Conservation (phyloP, 805 yeast genomes). For the Hanseniaspora jakobsenii region DNA sequence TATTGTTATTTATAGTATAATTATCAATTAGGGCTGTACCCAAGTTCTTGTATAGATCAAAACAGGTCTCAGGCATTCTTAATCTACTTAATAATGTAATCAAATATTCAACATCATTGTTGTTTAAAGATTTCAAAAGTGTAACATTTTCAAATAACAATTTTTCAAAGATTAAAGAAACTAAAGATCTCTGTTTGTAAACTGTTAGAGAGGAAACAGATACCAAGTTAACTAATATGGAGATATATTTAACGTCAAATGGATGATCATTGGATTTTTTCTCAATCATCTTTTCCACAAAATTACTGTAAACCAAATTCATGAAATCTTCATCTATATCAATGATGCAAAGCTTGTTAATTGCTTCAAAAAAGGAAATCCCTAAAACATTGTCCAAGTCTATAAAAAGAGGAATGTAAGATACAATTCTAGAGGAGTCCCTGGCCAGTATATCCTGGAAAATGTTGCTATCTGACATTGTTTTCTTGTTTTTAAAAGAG, state of each 20-base stretch:
- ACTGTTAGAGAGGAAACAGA: not conserved
- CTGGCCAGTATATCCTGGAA: slow-evolving; percentile 5
- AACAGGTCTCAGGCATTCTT: slow-evolving; percentile 9
- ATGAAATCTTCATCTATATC: slow-evolving; percentile 5
- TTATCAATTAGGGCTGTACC: slow-evolving; percentile 6
- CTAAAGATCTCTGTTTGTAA: not conserved
- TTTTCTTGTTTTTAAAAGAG: not conserved
- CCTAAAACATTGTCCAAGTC: slow-evolving; percentile 10
- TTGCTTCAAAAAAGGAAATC: slow-evolving; percentile 6
- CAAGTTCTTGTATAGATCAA: slow-evolving; percentile 4
- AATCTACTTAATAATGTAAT: slow-evolving; percentile 5
- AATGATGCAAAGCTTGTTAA: slow-evolving; percentile 2
- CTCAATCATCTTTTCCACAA: not conserved
- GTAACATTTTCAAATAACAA: not conserved
- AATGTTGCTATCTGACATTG: too few species aligned
- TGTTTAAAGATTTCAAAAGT: not conserved
- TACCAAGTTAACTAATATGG: not conserved
- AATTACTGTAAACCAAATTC: slow-evolving; percentile 4
- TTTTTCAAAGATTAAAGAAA: not conserved
- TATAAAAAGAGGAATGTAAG: slow-evolving; percentile 4
- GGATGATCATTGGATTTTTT: not conserved
- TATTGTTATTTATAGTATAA: not conserved
- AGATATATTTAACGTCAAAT: not conserved
- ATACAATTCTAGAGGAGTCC: slow-evolving; percentile 1
- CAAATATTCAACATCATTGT: slow-evolving; percentile 13